Evolutionary conservation across 352 stramenopile genomes (phyloP), one percentile per base, ranked within the genome.

Genomic region (Globisporangium middletonii): DNA sequence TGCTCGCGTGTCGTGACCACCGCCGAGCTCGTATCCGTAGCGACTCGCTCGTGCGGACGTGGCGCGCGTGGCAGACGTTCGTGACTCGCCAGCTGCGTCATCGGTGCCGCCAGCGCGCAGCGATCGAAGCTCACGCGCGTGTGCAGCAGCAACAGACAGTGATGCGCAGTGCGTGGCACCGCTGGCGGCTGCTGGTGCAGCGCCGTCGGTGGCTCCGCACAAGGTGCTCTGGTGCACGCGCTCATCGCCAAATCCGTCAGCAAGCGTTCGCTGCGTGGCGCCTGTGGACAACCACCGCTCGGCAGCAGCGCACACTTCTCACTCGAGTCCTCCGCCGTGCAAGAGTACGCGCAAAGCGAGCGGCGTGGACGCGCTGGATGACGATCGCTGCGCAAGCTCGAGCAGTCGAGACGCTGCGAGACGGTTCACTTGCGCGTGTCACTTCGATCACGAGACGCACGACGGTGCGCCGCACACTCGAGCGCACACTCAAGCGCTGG

Each of bases 21-120:
- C 38, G 26, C 0, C 37, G 23, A 23, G 50, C 48, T 15, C 38
- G 35, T 15, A 16, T 19, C 15, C 4, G 0, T 1, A 13, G 26
- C 19, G 50, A 63, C 5, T 28, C 54, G 8, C 9, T 57, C 2
- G 30, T 4, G 23, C 15, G 28, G 4, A 26, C 7, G 4, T 64
- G 50, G 50, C 23, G 35, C n/a, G 23, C 3, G 16, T 62, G 57
- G 57, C 26, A 37, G 9, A 28, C 12, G 2, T 55, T 37, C 27
- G n/a, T 54, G 45, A 43, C n/a, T 3, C 30, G 46, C 15, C 44
- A 8, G 2, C 18, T 64, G 44, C 44, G 51, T 3, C 26, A 26
- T 37, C 58, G 51, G 15, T 37, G 37, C 9, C 53, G 35, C 4
- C 58, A 64, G 37, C 12, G 56, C 18, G 45, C 18, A 19, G 26